phyloP scores from a whole-genome alignment of 2,329 filamentous ascomycete species.

The Colletotrichum sp. region DNA sequence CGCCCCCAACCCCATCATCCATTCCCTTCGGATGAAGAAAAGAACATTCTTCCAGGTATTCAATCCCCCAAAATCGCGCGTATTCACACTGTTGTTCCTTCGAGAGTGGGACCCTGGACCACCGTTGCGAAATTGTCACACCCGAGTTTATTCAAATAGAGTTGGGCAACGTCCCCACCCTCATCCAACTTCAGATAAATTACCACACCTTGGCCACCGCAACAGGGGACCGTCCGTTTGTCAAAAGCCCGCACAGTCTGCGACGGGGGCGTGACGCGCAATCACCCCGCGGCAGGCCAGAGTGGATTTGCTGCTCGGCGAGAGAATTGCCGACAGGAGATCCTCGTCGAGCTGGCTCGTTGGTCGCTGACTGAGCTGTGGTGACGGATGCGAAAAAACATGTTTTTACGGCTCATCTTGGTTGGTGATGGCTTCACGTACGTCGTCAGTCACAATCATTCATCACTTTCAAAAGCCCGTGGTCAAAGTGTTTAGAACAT shows the following conservation, averaged over 20 bases:
- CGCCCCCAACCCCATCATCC: neutral
- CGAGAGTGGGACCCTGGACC: neutral
- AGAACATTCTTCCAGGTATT: neutral
- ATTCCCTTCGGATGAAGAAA: neutral
- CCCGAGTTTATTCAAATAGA: neutral
- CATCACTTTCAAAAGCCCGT: neutral
- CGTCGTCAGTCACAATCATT: neutral
- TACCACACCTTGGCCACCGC: neutral
- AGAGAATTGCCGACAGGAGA: neutral
- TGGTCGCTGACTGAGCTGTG: neutral
- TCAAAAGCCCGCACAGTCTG: neutral
- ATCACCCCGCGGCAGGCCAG: neutral
- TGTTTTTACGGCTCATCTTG: neutral
- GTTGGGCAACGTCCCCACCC: neutral
- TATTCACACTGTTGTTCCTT: neutral
- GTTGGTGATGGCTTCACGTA: neutral
- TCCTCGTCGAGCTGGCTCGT: neutral
- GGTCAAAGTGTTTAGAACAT: neutral
- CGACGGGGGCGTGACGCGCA: neutral
- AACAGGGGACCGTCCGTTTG: neutral
- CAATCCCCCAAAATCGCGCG: neutral
- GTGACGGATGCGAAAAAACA: neutral
- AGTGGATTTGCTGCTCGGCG: neutral
- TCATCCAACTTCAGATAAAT: neutral
- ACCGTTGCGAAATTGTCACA: neutral